Percentiles rank a stretch among this genome's conserved stretches.
phyloP scores from a whole-genome alignment of 169 alveolate genomes.

The Eimeria falciformis region DNA sequence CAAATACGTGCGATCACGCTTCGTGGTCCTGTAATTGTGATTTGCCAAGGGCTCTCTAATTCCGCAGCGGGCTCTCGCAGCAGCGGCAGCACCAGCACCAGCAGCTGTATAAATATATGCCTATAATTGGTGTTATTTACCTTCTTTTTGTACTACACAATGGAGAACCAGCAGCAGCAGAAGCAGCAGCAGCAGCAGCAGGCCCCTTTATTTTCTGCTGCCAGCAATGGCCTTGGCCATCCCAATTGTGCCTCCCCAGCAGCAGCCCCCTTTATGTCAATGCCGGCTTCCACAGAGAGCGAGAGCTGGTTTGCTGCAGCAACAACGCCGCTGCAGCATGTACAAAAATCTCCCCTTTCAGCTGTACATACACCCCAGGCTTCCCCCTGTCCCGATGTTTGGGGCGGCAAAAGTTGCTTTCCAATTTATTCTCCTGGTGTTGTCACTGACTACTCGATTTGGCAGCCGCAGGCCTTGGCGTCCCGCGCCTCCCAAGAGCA shows the following conservation, averaged over 20 bases:
- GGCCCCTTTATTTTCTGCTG: slow-evolving; percentile 22
- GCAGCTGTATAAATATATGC: slow-evolving; percentile 40
- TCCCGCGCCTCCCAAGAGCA: slow-evolving; percentile 18
- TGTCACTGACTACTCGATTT: slow-evolving; percentile 15
- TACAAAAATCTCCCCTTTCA: slow-evolving; percentile 46
- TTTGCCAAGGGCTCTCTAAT: no score
- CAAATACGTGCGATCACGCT: no score
- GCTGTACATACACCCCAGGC: slow-evolving; percentile 55
- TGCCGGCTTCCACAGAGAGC: slow-evolving; percentile 5
- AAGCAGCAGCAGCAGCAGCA: slow-evolving; percentile 45
- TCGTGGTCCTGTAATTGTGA: no score
- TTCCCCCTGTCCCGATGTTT: slow-evolving; percentile 45
- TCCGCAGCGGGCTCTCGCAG: background rate
- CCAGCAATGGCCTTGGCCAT: background rate
- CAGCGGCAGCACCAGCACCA: slow-evolving; percentile 3
- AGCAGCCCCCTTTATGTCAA: background rate
- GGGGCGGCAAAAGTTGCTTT: slow-evolving; percentile 43
- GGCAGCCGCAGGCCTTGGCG: slow-evolving; percentile 38
- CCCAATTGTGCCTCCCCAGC: background rate
- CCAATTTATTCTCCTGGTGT: slow-evolving; percentile 33
- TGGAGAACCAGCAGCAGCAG: slow-evolving; percentile 46
- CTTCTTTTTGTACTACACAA: background rate
- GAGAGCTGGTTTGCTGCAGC: slow-evolving; percentile 63
- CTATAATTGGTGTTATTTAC: no score
- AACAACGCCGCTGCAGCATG: slow-evolving; percentile 47